A percentile compares a stretch with the other conserved stretches of the same genome.
These are phyloP conservation scores for Priceomyces medius DNA, from an alignment of 805 yeast species.

Conservation along the genomic window DNA sequence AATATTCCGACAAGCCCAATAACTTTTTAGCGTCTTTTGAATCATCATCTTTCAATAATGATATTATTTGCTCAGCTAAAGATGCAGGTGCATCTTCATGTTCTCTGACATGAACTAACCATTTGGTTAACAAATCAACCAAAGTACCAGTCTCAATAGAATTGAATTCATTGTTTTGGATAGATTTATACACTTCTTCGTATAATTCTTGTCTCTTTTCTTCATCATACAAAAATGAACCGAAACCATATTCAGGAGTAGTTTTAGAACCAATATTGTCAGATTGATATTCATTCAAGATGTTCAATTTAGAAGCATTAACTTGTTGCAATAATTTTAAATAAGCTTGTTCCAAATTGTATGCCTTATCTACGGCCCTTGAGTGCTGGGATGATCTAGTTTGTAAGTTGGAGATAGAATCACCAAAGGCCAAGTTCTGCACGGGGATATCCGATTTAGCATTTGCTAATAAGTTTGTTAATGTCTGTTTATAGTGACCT, in stretches of 20 bases:
- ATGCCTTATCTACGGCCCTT: conserved; percentile 46
- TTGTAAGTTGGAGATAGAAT: conserved; percentile 25
- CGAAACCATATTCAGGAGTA: conserved; percentile 87
- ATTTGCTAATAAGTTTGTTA: conserved; percentile 52
- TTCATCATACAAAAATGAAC: conserved; percentile 61
- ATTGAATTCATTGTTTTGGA: conserved; percentile 44
- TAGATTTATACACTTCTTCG: conserved; percentile 43
- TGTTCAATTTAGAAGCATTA: conserved; percentile 51
- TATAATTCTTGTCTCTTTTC: conserved; percentile 50
- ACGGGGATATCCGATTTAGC: conserved; percentile 52
- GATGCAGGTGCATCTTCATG: conserved; percentile 23
- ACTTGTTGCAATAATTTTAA: conserved; percentile 71
- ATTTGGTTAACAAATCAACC: conserved; percentile 59
- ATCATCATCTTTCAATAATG: conserved; percentile 39
- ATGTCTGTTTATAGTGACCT: conserved; percentile 39
- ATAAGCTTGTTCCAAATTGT: conserved; percentile 70
- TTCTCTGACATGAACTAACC: conserved; percentile 57
- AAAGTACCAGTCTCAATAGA: conserved; percentile 47
- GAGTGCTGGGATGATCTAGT: conserved; percentile 27
- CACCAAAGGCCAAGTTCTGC: conserved; percentile 64
- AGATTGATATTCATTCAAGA: conserved; percentile 59
- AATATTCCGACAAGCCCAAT: conserved; percentile 44
- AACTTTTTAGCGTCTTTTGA: conserved; percentile 44
- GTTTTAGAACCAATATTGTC: conserved; percentile 43
- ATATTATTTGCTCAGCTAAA: conserved; percentile 31